A percentile compares a stretch with the other conserved stretches of the same genome.
phyloP scores from a whole-genome alignment of 2,329 filamentous ascomycete genomes.

The Ascochyta fabae region DNA sequence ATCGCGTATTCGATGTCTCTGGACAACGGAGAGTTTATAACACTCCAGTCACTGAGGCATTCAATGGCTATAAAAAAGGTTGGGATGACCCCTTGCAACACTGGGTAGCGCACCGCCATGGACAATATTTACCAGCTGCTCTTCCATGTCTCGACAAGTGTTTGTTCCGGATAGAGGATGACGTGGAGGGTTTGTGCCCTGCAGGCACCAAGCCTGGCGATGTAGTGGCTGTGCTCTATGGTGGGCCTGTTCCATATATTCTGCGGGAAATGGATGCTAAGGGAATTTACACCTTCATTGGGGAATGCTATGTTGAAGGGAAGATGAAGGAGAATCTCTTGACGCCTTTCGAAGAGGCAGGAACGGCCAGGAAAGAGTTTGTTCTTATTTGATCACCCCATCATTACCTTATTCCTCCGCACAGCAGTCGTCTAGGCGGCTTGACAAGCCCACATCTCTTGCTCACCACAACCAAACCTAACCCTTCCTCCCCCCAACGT shows the following conservation, averaged over 20 bases:
- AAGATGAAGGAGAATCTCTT: not conserved
- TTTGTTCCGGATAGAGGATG: not conserved
- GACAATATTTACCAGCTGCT: not conserved
- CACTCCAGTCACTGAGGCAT: not conserved
- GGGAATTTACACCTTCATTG: not conserved
- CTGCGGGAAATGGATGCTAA: not conserved
- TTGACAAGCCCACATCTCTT: too few relatives aligned
- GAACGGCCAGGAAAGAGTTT: too few relatives aligned
- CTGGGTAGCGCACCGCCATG: not conserved
- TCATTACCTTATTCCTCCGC: too few relatives aligned
- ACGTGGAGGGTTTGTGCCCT: not conserved
- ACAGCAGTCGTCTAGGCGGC: too few relatives aligned
- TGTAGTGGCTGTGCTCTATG: not conserved
- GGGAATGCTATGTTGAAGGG: not conserved
- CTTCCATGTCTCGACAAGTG: not conserved
- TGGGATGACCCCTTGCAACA: not conserved
- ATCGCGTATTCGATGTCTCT: not conserved
- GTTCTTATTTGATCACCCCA: too few relatives aligned
- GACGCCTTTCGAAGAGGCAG: too few relatives aligned
- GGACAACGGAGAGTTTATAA: not conserved
- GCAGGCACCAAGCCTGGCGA: not conserved
- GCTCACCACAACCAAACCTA: too few relatives aligned
- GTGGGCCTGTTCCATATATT: not conserved
- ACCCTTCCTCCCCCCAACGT: too few relatives aligned
- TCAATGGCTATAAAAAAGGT: not conserved